Evolutionary conservation across 1,284 basidiomycete species (phyloP).

Genomic region (Irpex sp.): DNA sequence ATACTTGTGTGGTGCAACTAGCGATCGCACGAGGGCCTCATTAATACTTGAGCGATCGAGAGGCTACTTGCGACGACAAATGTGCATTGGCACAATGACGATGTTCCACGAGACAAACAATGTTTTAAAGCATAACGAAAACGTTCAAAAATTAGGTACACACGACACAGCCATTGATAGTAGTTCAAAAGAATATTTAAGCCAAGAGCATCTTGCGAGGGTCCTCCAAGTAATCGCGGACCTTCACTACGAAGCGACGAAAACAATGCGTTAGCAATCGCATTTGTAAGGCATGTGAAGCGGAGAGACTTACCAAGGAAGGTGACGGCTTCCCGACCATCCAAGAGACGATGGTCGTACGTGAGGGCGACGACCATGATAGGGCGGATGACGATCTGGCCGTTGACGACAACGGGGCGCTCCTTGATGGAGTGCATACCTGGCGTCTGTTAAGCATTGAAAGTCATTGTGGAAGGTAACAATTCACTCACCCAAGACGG

Average conservation of each 20-base stretch:
- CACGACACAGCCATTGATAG: neutral
- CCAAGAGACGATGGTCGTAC: conserved; percentile 95
- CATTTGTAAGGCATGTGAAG: conserved; percentile 6
- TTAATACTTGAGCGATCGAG: too few species aligned
- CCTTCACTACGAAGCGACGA: conserved; percentile 46
- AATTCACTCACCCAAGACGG: conserved; percentile 67
- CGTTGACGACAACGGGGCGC: conserved; percentile 88
- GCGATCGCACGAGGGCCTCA: neutral
- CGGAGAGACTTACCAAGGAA: conserved; percentile 81
- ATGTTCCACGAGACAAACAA: neutral
- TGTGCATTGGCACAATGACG: neutral
- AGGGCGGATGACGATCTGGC: conserved; percentile 92
- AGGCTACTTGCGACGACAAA: neutral
- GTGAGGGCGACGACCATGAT: conserved; percentile 96
- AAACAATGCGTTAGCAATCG: neutral
- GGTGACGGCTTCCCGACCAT: conserved; percentile 95
- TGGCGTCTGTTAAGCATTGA: conserved; percentile 18
- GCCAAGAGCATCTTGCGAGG: conserved; percentile 60
- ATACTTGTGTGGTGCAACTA: neutral
- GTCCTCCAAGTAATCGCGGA: conserved; percentile 71
- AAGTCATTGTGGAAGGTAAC: conserved; percentile 21
- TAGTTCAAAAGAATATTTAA: conserved; percentile 8
- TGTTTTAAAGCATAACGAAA: neutral
- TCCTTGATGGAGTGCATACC: conserved; percentile 98
- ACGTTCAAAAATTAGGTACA: neutral